Evolutionary conservation across 495 filamentous ascomycete genomes (phyloP).

Genomic region (Rhypophila decipiens): DNA sequence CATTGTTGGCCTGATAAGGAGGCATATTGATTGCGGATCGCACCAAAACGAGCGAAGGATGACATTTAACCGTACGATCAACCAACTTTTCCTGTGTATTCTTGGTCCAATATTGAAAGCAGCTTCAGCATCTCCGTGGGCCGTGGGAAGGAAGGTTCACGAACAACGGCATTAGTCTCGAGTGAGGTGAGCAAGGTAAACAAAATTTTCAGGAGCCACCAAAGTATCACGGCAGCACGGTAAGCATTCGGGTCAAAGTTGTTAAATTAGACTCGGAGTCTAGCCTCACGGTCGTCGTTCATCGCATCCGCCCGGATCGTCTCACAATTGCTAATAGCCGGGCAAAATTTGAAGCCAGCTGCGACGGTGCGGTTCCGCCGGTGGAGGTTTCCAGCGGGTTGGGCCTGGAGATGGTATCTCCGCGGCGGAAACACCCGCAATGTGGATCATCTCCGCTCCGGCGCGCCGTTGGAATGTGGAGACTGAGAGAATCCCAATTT

Average conservation of each 20-base stretch:
- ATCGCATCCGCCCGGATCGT: conserved; percentile 6
- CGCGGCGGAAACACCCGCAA: conserved; percentile 20
- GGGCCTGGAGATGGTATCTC: conserved; percentile 7
- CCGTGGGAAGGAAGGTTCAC: neutral
- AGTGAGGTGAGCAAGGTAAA: too few relatives aligned
- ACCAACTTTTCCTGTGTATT: too few relatives aligned
- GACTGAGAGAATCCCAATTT: too few relatives aligned
- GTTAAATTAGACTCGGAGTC: neutral
- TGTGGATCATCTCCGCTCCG: too few relatives aligned
- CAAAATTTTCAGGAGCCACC: neutral
- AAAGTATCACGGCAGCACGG: neutral
- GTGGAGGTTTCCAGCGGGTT: neutral
- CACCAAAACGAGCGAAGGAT: too few relatives aligned
- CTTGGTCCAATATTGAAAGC: too few relatives aligned
- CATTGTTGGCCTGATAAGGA: too few relatives aligned
- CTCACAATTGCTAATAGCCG: conserved; percentile 19
- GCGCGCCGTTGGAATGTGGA: too few relatives aligned
- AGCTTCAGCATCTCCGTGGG: neutral
- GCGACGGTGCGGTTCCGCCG: neutral
- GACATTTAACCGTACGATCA: too few relatives aligned
- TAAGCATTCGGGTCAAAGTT: neutral
- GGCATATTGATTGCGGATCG: too few relatives aligned
- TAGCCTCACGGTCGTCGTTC: neutral
- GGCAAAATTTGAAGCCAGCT: conserved; percentile 5
- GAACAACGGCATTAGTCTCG: neutral